Evolutionary conservation across 495 filamentous ascomycete species (phyloP), one percentile per base, ranked within the genome.

Genomic region (Penicillium robsamsonii): DNA sequence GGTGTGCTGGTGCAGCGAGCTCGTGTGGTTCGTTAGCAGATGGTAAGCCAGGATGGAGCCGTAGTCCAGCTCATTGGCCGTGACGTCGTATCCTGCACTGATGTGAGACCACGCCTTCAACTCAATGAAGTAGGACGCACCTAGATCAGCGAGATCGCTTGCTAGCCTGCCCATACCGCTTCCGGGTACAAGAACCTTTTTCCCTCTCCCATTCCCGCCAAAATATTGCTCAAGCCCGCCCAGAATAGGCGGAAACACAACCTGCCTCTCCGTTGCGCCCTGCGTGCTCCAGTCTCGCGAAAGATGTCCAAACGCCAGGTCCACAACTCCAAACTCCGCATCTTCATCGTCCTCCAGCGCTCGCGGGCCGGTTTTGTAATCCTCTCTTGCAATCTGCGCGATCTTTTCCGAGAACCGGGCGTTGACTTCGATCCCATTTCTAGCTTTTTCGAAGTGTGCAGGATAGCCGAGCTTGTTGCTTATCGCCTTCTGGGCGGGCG

Each of bases 21-120:
- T 38, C 37, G 37, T 46, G 11, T 25, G 44, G 18, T 47, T 47
- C 18, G 44, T 47, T 47, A 47, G 44, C 29, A 47, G 18, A 20
- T 27, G 44, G 29, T 47, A 47, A 20, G 44, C 44, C 20, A 47
- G 44, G 44, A 47, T 47, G 44, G 44, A 47, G 12, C 44, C 20
- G 44, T 47, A 47, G 44, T 47, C 44, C 44, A 47, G 44, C 44
- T 47, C 44, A 20, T 47, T 47, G 44, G 44, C 44, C 20, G 44
- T 47, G 44, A 47, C 44, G 7, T 47, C 44, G 44, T 47, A 47
- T 20, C 44, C 44, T 47, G 7, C 44, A 6, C 44, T 20, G 12
- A 47, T 47, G 44, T 38, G 37, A 38, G 37, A 12, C 13, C 37
- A 12, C n/a, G 37, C 37, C 37, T 38, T 22, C 13, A n/a, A 38